Percentiles rank a stretch among this genome's conserved stretches.
Evolutionary conservation across 768 basidiomycete genomes (phyloP).

Genomic region (Mycena indigotica): DNA sequence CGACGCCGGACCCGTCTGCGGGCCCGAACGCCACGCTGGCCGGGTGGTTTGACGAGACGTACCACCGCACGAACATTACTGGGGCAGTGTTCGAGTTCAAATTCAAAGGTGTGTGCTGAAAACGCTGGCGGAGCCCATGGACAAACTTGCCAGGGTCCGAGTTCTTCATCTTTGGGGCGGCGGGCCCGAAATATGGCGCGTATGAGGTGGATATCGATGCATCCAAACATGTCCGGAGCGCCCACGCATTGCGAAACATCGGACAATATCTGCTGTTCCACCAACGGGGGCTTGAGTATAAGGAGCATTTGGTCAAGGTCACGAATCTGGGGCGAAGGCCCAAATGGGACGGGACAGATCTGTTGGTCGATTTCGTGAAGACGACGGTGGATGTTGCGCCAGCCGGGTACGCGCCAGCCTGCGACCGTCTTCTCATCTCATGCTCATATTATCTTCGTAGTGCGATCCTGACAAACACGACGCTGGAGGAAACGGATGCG

Average conservation of each 20-base stretch:
- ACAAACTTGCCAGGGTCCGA: not conserved
- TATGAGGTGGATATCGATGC: conserved; percentile 18
- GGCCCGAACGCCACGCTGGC: conserved; percentile 7
- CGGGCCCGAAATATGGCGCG: conserved; percentile 17
- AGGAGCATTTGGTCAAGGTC: conserved; percentile 12
- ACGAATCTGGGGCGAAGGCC: conserved; percentile 13
- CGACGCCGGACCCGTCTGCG: conserved; percentile 21
- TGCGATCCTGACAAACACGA: conserved; percentile 15
- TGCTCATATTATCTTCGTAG: not conserved
- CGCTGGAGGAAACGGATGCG: conserved; percentile 18
- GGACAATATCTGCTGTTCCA: conserved; percentile 15
- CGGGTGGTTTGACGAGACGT: conserved; percentile 22
- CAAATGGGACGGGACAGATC: conserved; percentile 9
- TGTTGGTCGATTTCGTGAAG: conserved; percentile 15
- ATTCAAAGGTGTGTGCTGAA: conserved; percentile 15
- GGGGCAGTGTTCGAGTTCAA: conserved; percentile 13
- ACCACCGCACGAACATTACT: conserved; percentile 16
- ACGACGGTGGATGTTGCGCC: conserved; percentile 19
- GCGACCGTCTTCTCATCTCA: not conserved
- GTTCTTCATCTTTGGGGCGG: conserved; percentile 17
- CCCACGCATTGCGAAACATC: conserved; percentile 7
- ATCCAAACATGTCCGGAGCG: not conserved
- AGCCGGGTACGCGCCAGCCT: conserved; percentile 19
- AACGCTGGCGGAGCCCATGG: not conserved
- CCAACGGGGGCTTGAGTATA: conserved; percentile 1